Conservation (phyloP, 176 grass and related monocot genomes). For the maize (Zea mays) region DNA sequence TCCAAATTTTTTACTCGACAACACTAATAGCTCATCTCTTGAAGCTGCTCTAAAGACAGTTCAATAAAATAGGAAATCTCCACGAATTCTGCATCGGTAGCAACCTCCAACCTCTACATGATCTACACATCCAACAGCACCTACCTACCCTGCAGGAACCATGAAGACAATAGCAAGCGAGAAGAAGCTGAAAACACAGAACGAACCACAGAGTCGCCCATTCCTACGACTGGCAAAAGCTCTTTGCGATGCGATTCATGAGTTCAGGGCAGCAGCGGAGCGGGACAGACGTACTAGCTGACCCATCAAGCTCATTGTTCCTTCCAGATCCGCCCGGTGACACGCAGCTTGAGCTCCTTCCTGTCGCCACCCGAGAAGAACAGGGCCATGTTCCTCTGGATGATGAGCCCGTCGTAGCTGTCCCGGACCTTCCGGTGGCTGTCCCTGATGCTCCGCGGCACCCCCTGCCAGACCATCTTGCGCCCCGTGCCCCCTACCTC, state of each 20-base stretch:
- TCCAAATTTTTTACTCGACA: too few species aligned
- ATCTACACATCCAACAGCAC: slow-evolving; percentile 2
- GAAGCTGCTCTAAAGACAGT: background rate
- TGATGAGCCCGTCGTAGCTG: slow-evolving; percentile 88
- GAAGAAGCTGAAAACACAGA: slow-evolving; percentile 14
- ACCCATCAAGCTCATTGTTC: slow-evolving; percentile 46
- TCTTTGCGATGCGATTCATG: slow-evolving; percentile 17
- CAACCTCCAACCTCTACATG: background rate
- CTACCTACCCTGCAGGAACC: slow-evolving; percentile 23
- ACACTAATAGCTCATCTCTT: too few species aligned
- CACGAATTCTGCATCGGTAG: slow-evolving; percentile 27
- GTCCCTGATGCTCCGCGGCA: slow-evolving; percentile 80
- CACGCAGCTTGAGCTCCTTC: slow-evolving; percentile 87
- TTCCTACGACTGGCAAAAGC: slow-evolving; percentile 12
- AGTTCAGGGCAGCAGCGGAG: background rate
- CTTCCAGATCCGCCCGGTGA: slow-evolving; percentile 93
- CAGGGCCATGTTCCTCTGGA: slow-evolving; percentile 89
- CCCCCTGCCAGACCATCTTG: slow-evolving; percentile 92
- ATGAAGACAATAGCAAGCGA: slow-evolving; percentile 4
- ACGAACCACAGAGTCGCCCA: background rate
- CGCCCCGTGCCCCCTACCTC: slow-evolving; percentile 86
- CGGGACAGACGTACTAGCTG: background rate
- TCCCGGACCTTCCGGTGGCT: slow-evolving; percentile 83
- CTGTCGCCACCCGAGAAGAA: slow-evolving; percentile 86
- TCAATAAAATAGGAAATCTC: slow-evolving; percentile 33